Conservation (phyloP, 352 stramenopile genomes). For the Globisporangium parvum region DNA sequence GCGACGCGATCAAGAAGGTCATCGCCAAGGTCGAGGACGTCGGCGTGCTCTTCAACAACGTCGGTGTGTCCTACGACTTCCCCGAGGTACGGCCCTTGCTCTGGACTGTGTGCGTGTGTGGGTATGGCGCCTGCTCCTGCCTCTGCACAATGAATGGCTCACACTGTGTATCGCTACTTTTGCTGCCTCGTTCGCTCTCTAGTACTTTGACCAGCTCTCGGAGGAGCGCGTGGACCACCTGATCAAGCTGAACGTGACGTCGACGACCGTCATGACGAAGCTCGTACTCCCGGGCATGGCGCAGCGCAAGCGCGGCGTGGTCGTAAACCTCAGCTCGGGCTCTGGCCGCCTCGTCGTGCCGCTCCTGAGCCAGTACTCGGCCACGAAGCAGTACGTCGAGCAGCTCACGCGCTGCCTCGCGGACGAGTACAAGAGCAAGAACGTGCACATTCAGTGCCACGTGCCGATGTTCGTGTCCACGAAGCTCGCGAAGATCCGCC, state of each 20-base stretch:
- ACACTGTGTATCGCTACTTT: neutral
- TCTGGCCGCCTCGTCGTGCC: constrained; percentile 94
- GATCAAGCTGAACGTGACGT: constrained; percentile 86
- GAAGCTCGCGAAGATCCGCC: constrained; percentile 98
- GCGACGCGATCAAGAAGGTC: constrained; percentile 38
- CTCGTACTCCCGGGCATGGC: constrained; percentile 93
- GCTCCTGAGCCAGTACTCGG: constrained; percentile 95
- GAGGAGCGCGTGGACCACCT: constrained; percentile 91
- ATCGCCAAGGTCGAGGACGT: constrained; percentile 87
- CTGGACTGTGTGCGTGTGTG: neutral
- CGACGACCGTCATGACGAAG: constrained; percentile 78
- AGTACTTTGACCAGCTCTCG: constrained; percentile 96
- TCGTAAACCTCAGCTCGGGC: constrained; percentile 97
- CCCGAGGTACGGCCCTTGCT: constrained; percentile 42
- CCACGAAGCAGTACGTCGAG: constrained; percentile 97
- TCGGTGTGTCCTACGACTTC: constrained; percentile 98
- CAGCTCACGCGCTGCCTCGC: constrained; percentile 95
- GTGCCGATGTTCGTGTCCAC: constrained; percentile 99
- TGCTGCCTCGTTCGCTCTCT: constrained; percentile 3
- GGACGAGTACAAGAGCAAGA: constrained; percentile 93
- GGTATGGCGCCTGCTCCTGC: neutral
- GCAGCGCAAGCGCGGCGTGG: constrained; percentile 90
- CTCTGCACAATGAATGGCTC: neutral
- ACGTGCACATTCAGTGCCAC: constrained; percentile 95
- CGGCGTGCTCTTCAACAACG: constrained; percentile 99